Evolutionary conservation across 768 basidiomycete genomes (phyloP).

Genomic region (Mycena pura): DNA sequence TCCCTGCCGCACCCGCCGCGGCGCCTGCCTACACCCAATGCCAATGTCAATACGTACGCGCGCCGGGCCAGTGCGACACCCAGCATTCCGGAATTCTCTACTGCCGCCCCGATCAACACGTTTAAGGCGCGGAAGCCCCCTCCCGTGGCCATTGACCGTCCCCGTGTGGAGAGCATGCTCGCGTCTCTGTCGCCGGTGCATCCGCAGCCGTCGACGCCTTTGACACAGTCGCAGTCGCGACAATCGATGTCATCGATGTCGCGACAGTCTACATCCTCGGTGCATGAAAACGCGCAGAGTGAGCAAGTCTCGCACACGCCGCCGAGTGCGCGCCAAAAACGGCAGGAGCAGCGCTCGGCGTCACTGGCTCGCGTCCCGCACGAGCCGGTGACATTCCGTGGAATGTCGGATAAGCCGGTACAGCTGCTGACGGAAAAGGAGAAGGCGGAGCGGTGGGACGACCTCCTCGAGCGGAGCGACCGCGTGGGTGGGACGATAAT

Average conservation of each 20-base stretch:
- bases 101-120: constrained; percentile 51
- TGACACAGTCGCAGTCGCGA: constrained; percentile 35
- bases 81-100: constrained; percentile 59
- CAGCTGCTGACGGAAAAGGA: constrained; percentile 65
- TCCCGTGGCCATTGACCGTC: constrained; percentile 18
- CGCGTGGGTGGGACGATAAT: constrained; percentile 78
- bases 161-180: neutral
- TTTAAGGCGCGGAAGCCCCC: constrained; percentile 38
- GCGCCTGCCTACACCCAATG: constrained; percentile 23
- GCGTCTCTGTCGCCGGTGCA: constrained; percentile 34
- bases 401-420: constrained; percentile 44
- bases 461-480: constrained; percentile 68
- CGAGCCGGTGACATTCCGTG: constrained; percentile 53
- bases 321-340: constrained; percentile 16
- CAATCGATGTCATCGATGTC: constrained; percentile 40
- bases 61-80: constrained; percentile 38
- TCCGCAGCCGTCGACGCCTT: constrained; percentile 40
- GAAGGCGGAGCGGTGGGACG: constrained; percentile 76
- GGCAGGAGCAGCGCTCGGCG: constrained; percentile 17
- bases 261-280: constrained; percentile 37
- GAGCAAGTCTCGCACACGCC: neutral
- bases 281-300: neutral
- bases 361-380: constrained; percentile 32
- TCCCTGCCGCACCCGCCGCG: constrained; percentile 50
- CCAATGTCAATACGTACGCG: constrained; percentile 9